phyloP scores from a whole-genome alignment of 1,139 yeast genomes.

The Pichia sp. region DNA sequence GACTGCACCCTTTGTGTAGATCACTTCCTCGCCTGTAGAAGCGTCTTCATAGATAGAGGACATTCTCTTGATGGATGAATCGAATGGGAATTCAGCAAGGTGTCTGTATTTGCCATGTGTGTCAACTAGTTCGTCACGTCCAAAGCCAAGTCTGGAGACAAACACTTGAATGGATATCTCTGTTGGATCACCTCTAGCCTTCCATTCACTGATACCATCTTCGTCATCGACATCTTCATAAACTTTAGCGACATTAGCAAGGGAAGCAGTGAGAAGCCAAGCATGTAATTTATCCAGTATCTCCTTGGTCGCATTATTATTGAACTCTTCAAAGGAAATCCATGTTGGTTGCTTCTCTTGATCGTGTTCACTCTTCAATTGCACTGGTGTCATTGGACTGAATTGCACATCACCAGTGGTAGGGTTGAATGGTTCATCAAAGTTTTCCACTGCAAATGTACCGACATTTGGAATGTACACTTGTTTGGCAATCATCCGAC shows the following conservation, averaged over 20 bases:
- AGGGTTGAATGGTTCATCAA: constrained; percentile 71
- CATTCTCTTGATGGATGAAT: constrained; percentile 73
- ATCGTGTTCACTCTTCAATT: constrained; percentile 19
- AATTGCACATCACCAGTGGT: constrained; percentile 50
- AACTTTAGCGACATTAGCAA: constrained; percentile 68
- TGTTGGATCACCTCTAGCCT: constrained; percentile 79
- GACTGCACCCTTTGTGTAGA: constrained; percentile 74
- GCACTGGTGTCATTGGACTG: constrained; percentile 36
- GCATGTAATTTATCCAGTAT: constrained; percentile 31
- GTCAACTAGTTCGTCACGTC: constrained; percentile 38
- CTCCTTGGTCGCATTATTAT: constrained; percentile 14
- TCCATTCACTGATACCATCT: constrained; percentile 46
- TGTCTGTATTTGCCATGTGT: constrained; percentile 32
- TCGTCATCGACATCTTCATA: constrained; percentile 34
- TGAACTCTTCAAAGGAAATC: constrained; percentile 20
- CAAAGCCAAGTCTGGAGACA: constrained; percentile 46
- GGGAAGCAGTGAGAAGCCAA: constrained; percentile 56
- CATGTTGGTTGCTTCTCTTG: constrained; percentile 32
- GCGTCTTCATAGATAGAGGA: constrained; percentile 44
- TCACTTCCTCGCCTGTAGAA: constrained; percentile 29
- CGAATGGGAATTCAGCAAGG: constrained; percentile 68
- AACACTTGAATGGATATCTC: constrained; percentile 79
- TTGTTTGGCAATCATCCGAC: constrained; percentile 66
- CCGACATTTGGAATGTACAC: constrained; percentile 79
- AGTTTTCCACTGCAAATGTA: constrained; percentile 49